These are phyloP conservation scores for Letharia lupina DNA, from an alignment of 495 filamentous ascomycete species.

Conservation along the genomic window DNA sequence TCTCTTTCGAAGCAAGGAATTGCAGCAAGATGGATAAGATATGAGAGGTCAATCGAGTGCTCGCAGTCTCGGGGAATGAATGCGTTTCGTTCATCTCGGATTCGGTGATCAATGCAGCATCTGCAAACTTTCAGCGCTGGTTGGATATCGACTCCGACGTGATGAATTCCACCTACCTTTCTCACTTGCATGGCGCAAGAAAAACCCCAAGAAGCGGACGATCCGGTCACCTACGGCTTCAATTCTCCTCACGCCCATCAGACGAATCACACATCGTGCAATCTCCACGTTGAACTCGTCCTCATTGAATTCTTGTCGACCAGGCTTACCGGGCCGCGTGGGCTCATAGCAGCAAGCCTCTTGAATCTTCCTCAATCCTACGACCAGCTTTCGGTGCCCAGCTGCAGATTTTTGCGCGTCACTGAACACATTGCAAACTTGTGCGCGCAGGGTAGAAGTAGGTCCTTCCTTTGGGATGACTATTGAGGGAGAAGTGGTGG, in stretches of 20 bases:
- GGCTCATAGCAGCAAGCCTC: slow-evolving; percentile 66
- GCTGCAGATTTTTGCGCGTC: slow-evolving; percentile 85
- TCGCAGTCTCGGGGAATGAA: slow-evolving; percentile 69
- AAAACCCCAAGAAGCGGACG: slow-evolving; percentile 76
- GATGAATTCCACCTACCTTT: slow-evolving; percentile 57
- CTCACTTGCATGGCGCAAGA: slow-evolving; percentile 71
- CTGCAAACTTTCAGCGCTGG: slow-evolving; percentile 20
- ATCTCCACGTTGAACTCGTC: slow-evolving; percentile 83
- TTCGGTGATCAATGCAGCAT: slow-evolving; percentile 42
- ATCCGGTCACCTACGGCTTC: slow-evolving; percentile 82
- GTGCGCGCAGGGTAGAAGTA: slow-evolving; percentile 59
- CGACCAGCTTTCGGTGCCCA: slow-evolving; percentile 78
- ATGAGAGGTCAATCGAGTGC: slow-evolving; percentile 63
- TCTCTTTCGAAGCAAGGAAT: slow-evolving; percentile 74
- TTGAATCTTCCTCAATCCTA: slow-evolving; percentile 78
- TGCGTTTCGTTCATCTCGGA: slow-evolving; percentile 44
- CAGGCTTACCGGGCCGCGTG: slow-evolving; percentile 34
- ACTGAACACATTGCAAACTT: slow-evolving; percentile 70
- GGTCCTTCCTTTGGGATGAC: slow-evolving; percentile 67
- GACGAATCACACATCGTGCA: slow-evolving; percentile 66
- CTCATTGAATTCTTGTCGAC: slow-evolving; percentile 59
- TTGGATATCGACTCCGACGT: background rate
- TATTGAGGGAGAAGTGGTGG: slow-evolving; percentile 48
- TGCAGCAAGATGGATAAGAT: slow-evolving; percentile 62
- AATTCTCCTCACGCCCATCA: slow-evolving; percentile 83